Percentiles rank a stretch among this genome's conserved stretches.
These are phyloP conservation scores for Thelephora terrestris DNA, from an alignment of 1,284 basidiomycete genomes.

Conservation along the genomic window DNA sequence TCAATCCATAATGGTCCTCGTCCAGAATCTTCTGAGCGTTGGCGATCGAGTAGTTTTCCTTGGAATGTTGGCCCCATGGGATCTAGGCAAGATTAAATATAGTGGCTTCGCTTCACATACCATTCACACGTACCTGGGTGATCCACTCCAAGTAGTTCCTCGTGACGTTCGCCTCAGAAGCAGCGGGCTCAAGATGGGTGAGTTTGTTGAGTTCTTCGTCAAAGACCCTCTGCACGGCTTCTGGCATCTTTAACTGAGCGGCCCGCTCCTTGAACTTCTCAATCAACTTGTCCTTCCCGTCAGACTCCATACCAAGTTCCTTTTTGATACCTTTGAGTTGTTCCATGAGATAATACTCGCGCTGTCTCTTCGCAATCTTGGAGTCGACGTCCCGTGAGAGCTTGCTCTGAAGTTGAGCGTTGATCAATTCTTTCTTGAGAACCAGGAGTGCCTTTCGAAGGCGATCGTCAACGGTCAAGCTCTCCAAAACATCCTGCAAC, in stretches of 20 bases:
- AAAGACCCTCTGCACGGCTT: slow-evolving; percentile 87
- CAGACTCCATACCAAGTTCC: slow-evolving; percentile 94
- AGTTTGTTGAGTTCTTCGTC: slow-evolving; percentile 96
- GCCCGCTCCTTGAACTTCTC: slow-evolving; percentile 95
- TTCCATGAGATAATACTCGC: slow-evolving; percentile 98
- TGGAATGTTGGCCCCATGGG: slow-evolving; percentile 94
- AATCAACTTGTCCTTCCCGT: slow-evolving; percentile 96
- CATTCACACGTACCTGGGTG: slow-evolving; percentile 53
- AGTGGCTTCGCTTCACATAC: neutral
- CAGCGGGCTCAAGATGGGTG: slow-evolving; percentile 83
- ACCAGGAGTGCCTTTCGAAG: slow-evolving; percentile 87
- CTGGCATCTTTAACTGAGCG: slow-evolving; percentile 84
- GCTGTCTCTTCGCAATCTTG: slow-evolving; percentile 95
- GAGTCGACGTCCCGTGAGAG: slow-evolving; percentile 90
- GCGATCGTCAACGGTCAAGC: slow-evolving; percentile 79
- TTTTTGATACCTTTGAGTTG: slow-evolving; percentile 99
- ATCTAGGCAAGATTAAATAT: slow-evolving; percentile 36
- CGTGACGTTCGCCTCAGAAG: slow-evolving; percentile 94
- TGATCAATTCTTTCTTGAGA: slow-evolving; percentile 97
- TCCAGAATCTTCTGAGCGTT: slow-evolving; percentile 84
- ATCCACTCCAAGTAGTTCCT: slow-evolving; percentile 95
- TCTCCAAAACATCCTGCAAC: slow-evolving; percentile 90
- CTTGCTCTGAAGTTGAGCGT: slow-evolving; percentile 92
- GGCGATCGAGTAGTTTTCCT: slow-evolving; percentile 87
- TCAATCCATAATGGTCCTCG: slow-evolving; percentile 94